These are phyloP conservation scores for Gonapodya prolifera DNA, from an alignment of 192 early-diverging fungal species.

Conservation along the genomic window DNA sequence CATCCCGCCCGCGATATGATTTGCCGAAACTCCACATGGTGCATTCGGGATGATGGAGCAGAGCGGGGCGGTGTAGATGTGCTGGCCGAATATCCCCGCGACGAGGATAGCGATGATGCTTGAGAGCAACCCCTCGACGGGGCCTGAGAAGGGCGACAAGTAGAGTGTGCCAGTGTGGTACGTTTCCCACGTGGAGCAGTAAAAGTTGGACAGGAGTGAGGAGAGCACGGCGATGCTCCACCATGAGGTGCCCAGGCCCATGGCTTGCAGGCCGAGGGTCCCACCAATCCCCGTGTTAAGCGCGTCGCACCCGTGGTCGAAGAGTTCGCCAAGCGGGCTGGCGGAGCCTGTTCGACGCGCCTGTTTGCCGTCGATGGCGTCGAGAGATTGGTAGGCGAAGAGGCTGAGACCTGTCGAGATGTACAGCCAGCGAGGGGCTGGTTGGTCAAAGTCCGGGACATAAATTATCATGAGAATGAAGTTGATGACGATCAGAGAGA, in stretches of 20 bases:
- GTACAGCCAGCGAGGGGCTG: background rate
- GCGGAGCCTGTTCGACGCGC: slow-evolving; percentile 76
- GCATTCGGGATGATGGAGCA: slow-evolving; percentile 1
- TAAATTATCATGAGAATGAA: background rate
- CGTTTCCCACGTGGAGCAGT: slow-evolving; percentile 87
- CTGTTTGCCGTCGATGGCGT: slow-evolving; percentile 77
- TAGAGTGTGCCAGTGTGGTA: slow-evolving; percentile 82
- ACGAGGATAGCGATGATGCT: slow-evolving; percentile 44
- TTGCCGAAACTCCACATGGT: slow-evolving; percentile 20
- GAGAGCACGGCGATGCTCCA: slow-evolving; percentile 30
- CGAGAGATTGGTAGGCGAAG: background rate
- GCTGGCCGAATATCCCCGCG: slow-evolving; percentile 49
- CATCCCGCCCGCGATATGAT: slow-evolving; percentile 18
- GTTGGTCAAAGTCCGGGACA: background rate
- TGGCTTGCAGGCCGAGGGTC: background rate
- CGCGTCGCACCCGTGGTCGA: slow-evolving; percentile 84
- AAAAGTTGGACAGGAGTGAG: slow-evolving; percentile 71
- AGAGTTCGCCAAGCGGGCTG: slow-evolving; percentile 85
- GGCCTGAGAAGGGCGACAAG: slow-evolving; percentile 71
- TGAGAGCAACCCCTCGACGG: slow-evolving; percentile 79
- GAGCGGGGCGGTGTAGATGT: slow-evolving; percentile 16
- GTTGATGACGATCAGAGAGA: background rate
- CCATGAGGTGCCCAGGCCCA: background rate
- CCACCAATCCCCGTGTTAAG: slow-evolving; percentile 25
- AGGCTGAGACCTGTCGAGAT: background rate